Evolutionary conservation across 192 early-diverging fungal species (phyloP).

Genomic region (Backusella tarrabulga): DNA sequence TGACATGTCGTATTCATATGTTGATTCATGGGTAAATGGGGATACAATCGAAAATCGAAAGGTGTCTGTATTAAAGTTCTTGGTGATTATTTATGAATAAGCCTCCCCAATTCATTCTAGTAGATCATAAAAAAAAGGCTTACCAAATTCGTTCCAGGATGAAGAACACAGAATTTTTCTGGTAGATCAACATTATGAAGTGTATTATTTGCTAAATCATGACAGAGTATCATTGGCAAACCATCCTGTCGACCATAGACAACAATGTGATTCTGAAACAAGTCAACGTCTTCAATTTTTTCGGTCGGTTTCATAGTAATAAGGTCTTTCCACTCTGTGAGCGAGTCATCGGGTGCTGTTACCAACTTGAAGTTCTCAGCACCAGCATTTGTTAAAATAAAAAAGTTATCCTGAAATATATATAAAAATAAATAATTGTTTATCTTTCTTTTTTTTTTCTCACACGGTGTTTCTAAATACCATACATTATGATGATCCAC

Average conservation of each 20-base stretch:
- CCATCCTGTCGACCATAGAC: slow-evolving; percentile 53
- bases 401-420: slow-evolving; percentile 37
- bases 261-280: slow-evolving; percentile 57
- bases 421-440: neutral
- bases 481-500: slow-evolving; percentile 71
- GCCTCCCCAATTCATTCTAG: neutral
- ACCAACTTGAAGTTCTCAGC: slow-evolving; percentile 64
- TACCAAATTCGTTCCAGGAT: slow-evolving; percentile 58
- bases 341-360: slow-evolving; percentile 39
- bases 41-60: slow-evolving; percentile 63
- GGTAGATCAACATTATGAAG: slow-evolving; percentile 49
- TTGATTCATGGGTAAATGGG: slow-evolving; percentile 64
- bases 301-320: slow-evolving; percentile 56
- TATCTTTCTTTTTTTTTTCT: neutral
- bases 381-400: slow-evolving; percentile 53
- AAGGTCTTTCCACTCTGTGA: slow-evolving; percentile 57
- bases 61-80: slow-evolving; percentile 55
- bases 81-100: neutral
- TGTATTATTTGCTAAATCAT: slow-evolving; percentile 37
- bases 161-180: slow-evolving; percentile 55
- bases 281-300: slow-evolving; percentile 75
- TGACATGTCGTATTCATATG: slow-evolving; percentile 66
- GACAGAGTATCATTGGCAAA: slow-evolving; percentile 51
- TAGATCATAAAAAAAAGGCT: neutral
- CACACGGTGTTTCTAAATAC: neutral